phyloP scores from a whole-genome alignment of 176 grass and related monocot genomes.

The Aegilops tauschii region DNA sequence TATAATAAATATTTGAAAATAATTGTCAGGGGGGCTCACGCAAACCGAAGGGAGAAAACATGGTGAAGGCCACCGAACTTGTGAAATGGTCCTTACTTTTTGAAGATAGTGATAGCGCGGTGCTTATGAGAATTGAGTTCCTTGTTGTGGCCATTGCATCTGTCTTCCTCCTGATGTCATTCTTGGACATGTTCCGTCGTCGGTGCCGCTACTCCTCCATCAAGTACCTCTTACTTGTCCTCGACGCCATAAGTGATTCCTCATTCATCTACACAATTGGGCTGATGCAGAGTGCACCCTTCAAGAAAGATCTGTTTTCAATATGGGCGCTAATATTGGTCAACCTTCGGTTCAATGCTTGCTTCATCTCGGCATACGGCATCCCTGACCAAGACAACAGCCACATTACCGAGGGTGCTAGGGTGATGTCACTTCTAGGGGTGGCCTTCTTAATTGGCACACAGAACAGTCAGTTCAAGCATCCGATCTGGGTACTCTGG shows the following conservation, averaged over 20 bases:
- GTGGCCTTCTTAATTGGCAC: neutral
- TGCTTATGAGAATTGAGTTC: conserved; percentile 5
- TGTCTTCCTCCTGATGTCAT: neutral
- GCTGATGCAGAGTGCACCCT: neutral
- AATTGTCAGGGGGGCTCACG: neutral
- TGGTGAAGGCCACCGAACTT: neutral
- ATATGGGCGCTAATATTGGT: neutral
- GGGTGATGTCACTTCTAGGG: neutral
- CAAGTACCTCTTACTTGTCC: neutral
- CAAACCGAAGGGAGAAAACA: neutral
- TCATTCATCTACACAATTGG: neutral
- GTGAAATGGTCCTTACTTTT: neutral
- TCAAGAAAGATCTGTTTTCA: neutral
- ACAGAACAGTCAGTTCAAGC: neutral
- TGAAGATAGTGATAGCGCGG: neutral
- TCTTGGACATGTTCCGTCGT: neutral
- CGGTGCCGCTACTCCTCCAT: neutral
- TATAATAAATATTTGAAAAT: no score
- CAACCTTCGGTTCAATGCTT: neutral
- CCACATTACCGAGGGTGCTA: neutral
- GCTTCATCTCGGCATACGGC: neutral
- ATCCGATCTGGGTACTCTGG: neutral
- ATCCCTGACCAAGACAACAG: neutral
- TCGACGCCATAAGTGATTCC: neutral
- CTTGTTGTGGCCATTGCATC: neutral